Evolutionary conservation across 345 rosid species (phyloP).

Genomic region (Aquilaria yunnanensis): DNA sequence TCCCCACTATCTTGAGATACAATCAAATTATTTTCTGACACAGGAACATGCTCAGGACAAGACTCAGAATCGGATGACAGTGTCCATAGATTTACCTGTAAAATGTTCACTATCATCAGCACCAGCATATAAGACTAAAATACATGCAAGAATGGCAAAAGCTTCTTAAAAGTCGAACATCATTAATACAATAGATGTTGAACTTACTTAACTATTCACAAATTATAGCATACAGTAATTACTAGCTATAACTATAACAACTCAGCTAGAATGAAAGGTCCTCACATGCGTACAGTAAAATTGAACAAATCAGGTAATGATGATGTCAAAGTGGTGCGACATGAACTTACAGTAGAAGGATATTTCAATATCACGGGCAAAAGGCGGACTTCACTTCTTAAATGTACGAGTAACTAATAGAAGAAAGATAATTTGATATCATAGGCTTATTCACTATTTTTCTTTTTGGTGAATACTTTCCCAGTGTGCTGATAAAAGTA

Average conservation of each 20-base stretch:
- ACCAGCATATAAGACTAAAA: conserved; percentile 1
- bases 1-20: conserved; percentile 21
- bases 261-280: no score
- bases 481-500: no score
- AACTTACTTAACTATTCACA: neutral
- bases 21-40: conserved; percentile 19
- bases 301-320: no score
- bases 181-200: neutral
- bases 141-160: neutral
- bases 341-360: no score
- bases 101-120: conserved; percentile 18
- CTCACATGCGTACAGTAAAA: no score
- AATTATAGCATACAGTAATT: no score
- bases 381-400: no score
- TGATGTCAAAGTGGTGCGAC: no score
- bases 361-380: no score
- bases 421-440: neutral
- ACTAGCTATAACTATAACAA: neutral
- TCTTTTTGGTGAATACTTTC: no score
- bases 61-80: conserved; percentile 83
- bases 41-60: conserved; percentile 25
- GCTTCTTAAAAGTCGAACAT: neutral
- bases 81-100: conserved; percentile 41
- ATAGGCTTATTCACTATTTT: no score
- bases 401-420: no score